Evolutionary conservation across 257 asterid genomes (phyloP).

Genomic region (Jacaranda copaia): DNA sequence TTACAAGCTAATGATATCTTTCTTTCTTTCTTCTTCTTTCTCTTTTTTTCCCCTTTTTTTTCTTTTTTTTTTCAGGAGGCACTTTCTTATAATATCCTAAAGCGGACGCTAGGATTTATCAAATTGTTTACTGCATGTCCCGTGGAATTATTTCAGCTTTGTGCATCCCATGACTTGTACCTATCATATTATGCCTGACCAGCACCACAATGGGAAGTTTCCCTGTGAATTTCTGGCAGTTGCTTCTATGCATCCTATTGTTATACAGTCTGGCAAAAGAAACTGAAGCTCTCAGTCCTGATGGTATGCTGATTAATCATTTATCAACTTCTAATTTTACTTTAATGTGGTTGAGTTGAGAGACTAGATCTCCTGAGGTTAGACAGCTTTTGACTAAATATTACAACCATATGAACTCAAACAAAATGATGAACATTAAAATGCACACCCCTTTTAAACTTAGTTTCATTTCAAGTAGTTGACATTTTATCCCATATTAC

Average conservation of each 20-base stretch:
- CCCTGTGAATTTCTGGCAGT: constrained; percentile 50
- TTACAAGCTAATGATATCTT: constrained; percentile 5
- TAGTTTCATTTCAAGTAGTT: constrained; percentile 13
- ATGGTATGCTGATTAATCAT: constrained; percentile 54
- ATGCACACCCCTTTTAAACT: not conserved
- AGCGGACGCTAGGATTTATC: constrained; percentile 40
- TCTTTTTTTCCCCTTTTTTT: too few species aligned
- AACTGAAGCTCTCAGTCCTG: constrained; percentile 69
- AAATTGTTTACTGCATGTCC: constrained; percentile 46
- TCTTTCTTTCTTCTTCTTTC: too few species aligned
- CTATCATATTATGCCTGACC: constrained; percentile 50
- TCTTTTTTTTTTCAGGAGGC: constrained; percentile 44
- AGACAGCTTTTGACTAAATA: constrained; percentile 14
- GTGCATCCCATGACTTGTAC: constrained; percentile 50
- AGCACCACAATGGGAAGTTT: constrained; percentile 60
- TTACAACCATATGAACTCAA: constrained; percentile 10
- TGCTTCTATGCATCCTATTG: constrained; percentile 51
- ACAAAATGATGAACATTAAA: not conserved
- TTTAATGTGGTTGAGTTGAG: constrained; percentile 15
- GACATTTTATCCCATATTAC: not conserved
- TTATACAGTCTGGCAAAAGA: constrained; percentile 50
- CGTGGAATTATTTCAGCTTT: constrained; percentile 40
- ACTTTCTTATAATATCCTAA: constrained; percentile 27
- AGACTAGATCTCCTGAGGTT: constrained; percentile 13
- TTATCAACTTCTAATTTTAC: constrained; percentile 1